These are phyloP conservation scores for Tetratostichococcus sp. DNA, from an alignment of 139 green algal species.

Conservation along the genomic window DNA sequence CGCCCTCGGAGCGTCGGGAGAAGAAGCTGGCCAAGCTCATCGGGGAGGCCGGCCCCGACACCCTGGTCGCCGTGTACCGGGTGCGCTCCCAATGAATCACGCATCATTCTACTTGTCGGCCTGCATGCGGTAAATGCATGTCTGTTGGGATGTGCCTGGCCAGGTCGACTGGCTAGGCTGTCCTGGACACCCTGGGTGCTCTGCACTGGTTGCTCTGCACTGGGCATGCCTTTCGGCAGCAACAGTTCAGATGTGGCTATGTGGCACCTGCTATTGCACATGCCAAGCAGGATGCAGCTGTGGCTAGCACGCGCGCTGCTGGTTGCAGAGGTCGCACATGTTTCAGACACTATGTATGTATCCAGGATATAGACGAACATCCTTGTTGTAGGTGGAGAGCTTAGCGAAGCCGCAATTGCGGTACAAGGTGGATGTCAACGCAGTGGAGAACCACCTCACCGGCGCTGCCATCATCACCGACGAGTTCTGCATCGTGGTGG, in stretches of 20 bases:
- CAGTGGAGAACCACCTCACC: conserved; percentile 62
- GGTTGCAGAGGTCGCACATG: too few species aligned
- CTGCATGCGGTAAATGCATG: too few species aligned
- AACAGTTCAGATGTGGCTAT: too few species aligned
- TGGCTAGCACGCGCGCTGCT: too few species aligned
- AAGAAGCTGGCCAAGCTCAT: conserved; percentile 96
- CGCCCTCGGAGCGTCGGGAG: conserved; percentile 79
- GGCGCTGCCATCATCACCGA: conserved; percentile 27
- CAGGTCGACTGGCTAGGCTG: too few species aligned
- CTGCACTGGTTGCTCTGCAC: too few species aligned
- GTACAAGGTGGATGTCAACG: conserved; percentile 95
- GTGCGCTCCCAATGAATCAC: background rate
- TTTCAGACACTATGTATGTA: too few species aligned
- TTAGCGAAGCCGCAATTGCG: conserved; percentile 56
- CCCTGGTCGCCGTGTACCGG: conserved; percentile 36
- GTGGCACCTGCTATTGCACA: too few species aligned
- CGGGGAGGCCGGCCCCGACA: conserved; percentile 37
- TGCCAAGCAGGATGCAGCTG: too few species aligned
- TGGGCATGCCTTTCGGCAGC: too few species aligned
- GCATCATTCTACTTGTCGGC: background rate
- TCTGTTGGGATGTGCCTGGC: background rate
- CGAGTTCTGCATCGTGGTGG: conserved; percentile 12
- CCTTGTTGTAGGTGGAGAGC: conserved; percentile 33
- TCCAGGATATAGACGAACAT: background rate
- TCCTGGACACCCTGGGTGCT: too few species aligned